phyloP scores from a whole-genome alignment of 768 basidiomycete genomes.

The Lentinula sp. region DNA sequence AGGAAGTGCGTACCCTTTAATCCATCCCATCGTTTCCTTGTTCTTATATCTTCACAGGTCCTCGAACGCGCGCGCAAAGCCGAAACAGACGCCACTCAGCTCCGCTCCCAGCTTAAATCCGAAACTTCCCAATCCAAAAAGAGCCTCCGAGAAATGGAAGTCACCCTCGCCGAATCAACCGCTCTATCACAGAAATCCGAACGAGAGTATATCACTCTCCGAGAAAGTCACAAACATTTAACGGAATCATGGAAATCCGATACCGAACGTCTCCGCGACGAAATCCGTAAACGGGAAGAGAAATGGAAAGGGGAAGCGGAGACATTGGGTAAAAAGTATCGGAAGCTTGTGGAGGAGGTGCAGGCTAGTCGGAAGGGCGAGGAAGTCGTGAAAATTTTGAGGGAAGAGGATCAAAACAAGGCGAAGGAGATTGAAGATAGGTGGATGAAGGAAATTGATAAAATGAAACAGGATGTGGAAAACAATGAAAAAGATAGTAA shows the following conservation, averaged over 20 bases:
- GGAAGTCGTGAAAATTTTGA: slow-evolving; percentile 42
- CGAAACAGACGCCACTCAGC: slow-evolving; percentile 62
- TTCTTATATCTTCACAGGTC: slow-evolving; percentile 36
- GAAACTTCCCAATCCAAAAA: slow-evolving; percentile 73
- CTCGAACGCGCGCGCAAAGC: slow-evolving; percentile 84
- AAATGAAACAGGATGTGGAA: slow-evolving; percentile 48
- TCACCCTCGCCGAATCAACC: slow-evolving; percentile 65
- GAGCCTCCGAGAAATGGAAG: slow-evolving; percentile 75
- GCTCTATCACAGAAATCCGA: slow-evolving; percentile 76
- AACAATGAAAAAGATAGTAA: slow-evolving; percentile 50
- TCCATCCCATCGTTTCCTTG: neutral
- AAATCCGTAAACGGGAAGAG: slow-evolving; percentile 73
- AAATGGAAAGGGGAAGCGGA: slow-evolving; percentile 64
- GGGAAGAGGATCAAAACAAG: slow-evolving; percentile 41
- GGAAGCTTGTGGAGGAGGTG: slow-evolving; percentile 55
- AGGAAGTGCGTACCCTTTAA: slow-evolving; percentile 55
- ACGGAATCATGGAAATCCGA: slow-evolving; percentile 71
- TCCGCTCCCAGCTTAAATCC: slow-evolving; percentile 69
- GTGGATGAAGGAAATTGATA: slow-evolving; percentile 52
- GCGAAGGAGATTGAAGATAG: slow-evolving; percentile 53
- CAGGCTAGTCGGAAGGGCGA: slow-evolving; percentile 42
- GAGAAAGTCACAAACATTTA: slow-evolving; percentile 71
- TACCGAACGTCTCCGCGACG: slow-evolving; percentile 61
- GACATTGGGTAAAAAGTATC: slow-evolving; percentile 64
- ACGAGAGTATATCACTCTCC: slow-evolving; percentile 74